A percentile compares a stretch with the other conserved stretches of the same genome.
phyloP scores from a whole-genome alignment of 116 monocot genomes.

The Trichopus zeylanicus region DNA sequence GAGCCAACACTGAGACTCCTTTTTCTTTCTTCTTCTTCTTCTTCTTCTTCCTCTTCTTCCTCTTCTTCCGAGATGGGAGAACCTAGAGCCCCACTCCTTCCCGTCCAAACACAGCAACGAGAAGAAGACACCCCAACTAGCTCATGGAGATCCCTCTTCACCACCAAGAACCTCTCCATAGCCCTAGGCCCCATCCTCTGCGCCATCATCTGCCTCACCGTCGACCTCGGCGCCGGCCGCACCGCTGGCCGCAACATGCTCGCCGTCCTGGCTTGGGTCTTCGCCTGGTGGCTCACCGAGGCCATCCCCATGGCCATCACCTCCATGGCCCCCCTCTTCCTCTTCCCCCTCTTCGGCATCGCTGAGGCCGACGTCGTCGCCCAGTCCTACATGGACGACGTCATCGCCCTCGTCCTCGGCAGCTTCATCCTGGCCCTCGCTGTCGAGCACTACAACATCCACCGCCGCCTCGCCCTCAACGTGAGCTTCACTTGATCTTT shows the following conservation, averaged over 20 bases:
- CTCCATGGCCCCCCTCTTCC: slow-evolving; percentile 74
- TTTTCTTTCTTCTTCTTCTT: too few relatives aligned
- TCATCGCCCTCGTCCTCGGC: slow-evolving; percentile 75
- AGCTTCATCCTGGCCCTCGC: slow-evolving; percentile 89
- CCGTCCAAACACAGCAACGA: slow-evolving; percentile 16
- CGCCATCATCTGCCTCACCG: slow-evolving; percentile 28
- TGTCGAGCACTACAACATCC: slow-evolving; percentile 82
- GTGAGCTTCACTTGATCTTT: too few relatives aligned
- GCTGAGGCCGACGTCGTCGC: slow-evolving; percentile 44
- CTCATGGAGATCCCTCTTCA: slow-evolving; percentile 22
- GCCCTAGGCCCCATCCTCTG: slow-evolving; percentile 46
- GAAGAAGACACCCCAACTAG: too few relatives aligned
- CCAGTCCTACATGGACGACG: slow-evolving; percentile 78
- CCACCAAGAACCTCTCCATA: slow-evolving; percentile 22
- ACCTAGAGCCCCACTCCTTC: slow-evolving; percentile 45
- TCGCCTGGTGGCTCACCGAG: slow-evolving; percentile 72
- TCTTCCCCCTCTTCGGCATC: slow-evolving; percentile 69
- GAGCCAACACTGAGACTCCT: too few relatives aligned
- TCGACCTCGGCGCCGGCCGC: slow-evolving; percentile 35
- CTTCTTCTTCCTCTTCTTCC: too few relatives aligned
- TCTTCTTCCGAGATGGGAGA: too few relatives aligned
- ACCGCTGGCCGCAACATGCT: slow-evolving; percentile 47
- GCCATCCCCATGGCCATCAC: slow-evolving; percentile 81
- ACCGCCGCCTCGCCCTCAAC: slow-evolving; percentile 65
- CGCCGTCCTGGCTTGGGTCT: slow-evolving; percentile 63